Evolutionary conservation across 2,329 filamentous ascomycete species (phyloP), one percentile per base, ranked within the genome.

Genomic region (Aspergillus calidoustus): DNA sequence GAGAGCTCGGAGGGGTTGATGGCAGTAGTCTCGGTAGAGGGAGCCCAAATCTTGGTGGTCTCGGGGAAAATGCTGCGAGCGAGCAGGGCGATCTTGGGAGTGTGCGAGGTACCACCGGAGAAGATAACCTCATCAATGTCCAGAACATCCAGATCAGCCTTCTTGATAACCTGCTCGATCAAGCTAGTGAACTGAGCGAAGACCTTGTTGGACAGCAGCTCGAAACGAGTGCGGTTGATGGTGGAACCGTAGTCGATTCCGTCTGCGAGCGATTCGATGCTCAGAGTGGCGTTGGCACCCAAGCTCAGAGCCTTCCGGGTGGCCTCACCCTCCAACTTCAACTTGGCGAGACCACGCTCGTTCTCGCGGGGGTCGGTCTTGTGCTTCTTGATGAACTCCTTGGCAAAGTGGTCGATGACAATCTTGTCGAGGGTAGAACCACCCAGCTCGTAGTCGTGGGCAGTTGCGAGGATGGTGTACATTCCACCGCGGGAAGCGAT

Each of bases 341-440:
- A 84, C 86, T 98, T 99, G 64, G 95, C 93, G 71, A 97, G 82
- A 71, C 91, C 90, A 72, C 89, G 89, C 59, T 89, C 84, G 76
- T 95, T 92, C 74, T 89, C 86, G 69, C 93, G 87, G 23, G 95
- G 95, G 78, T 98, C 95, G 61, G 87, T 87, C 82, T 89, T 90
- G 86, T 98, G 87, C 86, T 96, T 97, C 87, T 99, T 98, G 74
- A 95, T 86, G 82, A 99, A 99, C 80, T 99, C 95, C 85, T 99
- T 99, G 71, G 94, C 91, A 71, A 98, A 97, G 84, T 97, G 90
- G 77, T 99, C 94, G 76, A 97, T 91, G 62, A 99, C 85, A 54
- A 94, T 90, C 77, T 95, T 87, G 82, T 99, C 95, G 60, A 99
- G 85, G 68, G 93, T 89, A 41, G 87, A 85, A 73, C 95, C 95